phyloP scores from a whole-genome alignment of 164 flowering plant species.

The Dillenia suffruticosa region DNA sequence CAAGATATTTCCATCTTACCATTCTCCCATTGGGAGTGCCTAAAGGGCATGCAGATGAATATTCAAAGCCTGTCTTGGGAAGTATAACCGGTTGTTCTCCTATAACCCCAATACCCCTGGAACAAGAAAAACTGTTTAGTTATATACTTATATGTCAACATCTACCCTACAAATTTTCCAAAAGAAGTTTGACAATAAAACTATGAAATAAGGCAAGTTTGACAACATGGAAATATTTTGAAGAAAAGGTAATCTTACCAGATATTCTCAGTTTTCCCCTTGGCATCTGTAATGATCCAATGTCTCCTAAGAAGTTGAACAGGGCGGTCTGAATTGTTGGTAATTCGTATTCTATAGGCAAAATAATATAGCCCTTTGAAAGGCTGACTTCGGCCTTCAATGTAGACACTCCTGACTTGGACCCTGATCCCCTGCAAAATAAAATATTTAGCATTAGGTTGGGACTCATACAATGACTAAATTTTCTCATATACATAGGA shows the following conservation, averaged over 20 bases:
- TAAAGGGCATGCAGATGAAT: conserved; percentile 95
- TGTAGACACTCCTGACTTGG: conserved; percentile 90
- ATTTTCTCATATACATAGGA: too few species aligned
- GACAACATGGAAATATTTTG: background rate
- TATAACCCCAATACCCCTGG: conserved; percentile 89
- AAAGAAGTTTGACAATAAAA: background rate
- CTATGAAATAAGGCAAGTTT: background rate
- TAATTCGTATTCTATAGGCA: conserved; percentile 89
- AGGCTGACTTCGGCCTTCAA: conserved; percentile 85
- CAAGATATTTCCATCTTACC: conserved; percentile 38
- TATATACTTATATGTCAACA: too few species aligned
- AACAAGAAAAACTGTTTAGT: conserved; percentile 3
- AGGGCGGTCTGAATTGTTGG: conserved; percentile 83
- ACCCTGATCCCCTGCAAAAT: conserved; percentile 73
- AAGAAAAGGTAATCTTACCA: conserved; percentile 40
- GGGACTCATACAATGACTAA: too few species aligned
- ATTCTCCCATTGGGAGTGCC: conserved; percentile 83
- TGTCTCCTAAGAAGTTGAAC: conserved; percentile 95
- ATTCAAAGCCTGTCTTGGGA: conserved; percentile 86
- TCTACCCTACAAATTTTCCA: too few species aligned
- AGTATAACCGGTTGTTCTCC: conserved; percentile 97
- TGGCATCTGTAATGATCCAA: conserved; percentile 91
- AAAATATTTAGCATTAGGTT: background rate
- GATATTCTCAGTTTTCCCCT: conserved; percentile 74
- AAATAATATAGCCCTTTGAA: conserved; percentile 74